Percentiles rank a stretch among this genome's conserved stretches.
Evolutionary conservation across 805 yeast genomes (phyloP).

Genomic region (Cyberlindnera amylophila): DNA sequence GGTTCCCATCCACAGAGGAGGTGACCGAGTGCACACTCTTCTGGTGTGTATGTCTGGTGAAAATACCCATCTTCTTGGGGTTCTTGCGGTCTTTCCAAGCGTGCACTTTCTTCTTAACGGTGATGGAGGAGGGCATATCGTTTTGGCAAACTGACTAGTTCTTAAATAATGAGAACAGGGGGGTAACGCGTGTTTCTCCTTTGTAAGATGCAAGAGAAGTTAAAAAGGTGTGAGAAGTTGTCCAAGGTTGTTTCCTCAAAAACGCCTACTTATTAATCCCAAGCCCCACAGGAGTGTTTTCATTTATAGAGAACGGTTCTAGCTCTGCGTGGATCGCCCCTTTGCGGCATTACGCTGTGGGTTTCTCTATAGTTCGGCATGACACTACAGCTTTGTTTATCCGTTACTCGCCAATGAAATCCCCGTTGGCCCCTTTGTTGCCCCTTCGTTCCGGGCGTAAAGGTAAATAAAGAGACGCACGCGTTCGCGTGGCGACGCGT

Average conservation of each 20-base stretch:
- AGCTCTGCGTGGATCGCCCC: too few species aligned
- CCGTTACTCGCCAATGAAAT: too few species aligned
- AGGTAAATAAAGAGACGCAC: conserved; percentile 1
- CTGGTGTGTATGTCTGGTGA: conserved; percentile 8
- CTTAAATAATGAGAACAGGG: background rate
- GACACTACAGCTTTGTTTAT: too few species aligned
- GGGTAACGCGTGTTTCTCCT: too few species aligned
- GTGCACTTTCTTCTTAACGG: background rate
- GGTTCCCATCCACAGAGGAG: conserved; percentile 10
- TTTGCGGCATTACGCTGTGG: too few species aligned
- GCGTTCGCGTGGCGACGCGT: conserved; percentile 4
- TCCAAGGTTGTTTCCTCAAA: too few species aligned
- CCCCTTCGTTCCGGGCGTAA: background rate
- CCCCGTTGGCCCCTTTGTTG: background rate
- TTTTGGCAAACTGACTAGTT: background rate
- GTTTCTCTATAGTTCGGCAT: too few species aligned
- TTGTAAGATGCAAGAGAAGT: background rate
- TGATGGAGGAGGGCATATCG: background rate
- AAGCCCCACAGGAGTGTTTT: too few species aligned
- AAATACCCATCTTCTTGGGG: conserved; percentile 6
- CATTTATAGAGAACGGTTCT: too few species aligned
- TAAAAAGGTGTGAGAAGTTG: background rate
- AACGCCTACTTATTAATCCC: too few species aligned
- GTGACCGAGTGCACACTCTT: conserved; percentile 5
- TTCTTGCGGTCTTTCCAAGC: background rate